phyloP scores from a whole-genome alignment of 2,329 filamentous ascomycete species.

The Epichloe brachyelytri region DNA sequence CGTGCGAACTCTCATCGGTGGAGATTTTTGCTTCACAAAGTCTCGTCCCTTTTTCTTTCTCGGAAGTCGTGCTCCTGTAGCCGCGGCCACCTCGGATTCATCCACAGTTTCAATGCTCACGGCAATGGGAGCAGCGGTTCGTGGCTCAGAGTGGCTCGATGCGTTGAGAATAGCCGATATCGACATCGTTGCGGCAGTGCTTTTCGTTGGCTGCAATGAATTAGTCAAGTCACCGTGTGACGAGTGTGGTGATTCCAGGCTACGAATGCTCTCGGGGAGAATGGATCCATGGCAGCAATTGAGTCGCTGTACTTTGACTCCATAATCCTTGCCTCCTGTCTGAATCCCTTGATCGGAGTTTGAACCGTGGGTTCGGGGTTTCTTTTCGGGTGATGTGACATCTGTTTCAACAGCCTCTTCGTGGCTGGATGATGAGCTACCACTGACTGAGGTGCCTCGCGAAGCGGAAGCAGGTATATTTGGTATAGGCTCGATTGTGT shows the following conservation, averaged over 20 bases:
- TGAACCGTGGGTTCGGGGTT: conserved; percentile 25
- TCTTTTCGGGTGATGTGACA: conserved; percentile 38
- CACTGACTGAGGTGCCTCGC: conserved; percentile 24
- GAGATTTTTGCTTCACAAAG: conserved; percentile 21
- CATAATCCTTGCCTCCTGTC: conserved; percentile 6
- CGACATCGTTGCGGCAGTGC: conserved; percentile 17
- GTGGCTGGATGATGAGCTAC: conserved; percentile 14
- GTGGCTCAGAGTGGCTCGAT: conserved; percentile 9
- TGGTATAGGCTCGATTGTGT: conserved; percentile 14
- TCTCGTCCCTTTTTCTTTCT: conserved; percentile 21
- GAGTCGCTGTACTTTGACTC: conserved; percentile 4
- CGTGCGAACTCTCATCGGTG: conserved; percentile 30
- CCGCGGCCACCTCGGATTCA: conserved; percentile 1
- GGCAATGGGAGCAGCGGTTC: conserved; percentile 9
- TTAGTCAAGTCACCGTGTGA: conserved; percentile 1
- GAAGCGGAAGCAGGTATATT: conserved; percentile 16
- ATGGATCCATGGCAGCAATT: conserved; percentile 10
- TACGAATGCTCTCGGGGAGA: conserved; percentile 20
- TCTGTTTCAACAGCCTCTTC: conserved; percentile 26
- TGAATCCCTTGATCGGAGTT: conserved; percentile 12
- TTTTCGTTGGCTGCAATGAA: not conserved
- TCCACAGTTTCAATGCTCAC: conserved; percentile 16
- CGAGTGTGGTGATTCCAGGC: conserved; percentile 14
- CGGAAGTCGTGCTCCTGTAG: conserved; percentile 5
- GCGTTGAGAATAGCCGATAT: conserved; percentile 21